Base-by-base conservation (phyloP, 2,329 filamentous ascomycete species). In the Endoconidiophora laricicola region DNA sequence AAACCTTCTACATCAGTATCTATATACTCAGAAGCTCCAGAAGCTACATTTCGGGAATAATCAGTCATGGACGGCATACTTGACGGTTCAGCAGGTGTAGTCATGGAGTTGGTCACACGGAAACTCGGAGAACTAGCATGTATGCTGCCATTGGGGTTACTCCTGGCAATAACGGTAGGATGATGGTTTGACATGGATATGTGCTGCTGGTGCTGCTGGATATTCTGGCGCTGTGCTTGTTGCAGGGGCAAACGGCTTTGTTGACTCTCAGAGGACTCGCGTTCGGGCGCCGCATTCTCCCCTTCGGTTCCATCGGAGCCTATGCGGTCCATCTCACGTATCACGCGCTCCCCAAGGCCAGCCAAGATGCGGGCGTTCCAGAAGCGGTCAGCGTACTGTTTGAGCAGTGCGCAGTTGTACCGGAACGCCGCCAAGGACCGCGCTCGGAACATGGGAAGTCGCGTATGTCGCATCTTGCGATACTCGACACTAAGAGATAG, bases 401-500 rank as follows among this genome's bases (percentile, higher is more conserved):
- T 66, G 3, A 81, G 62, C 33, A 76, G 64, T 2, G 69, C 65
- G 9, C 74, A 75, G 39, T 76, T 73, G 42, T 67, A 68, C 46
- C 69, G 67, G 57, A 81, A 79, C 0, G 71, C 65, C 12, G 65
- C 65, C 55, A 73, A 70, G 4, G 73, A 71, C n/a, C 76, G 64
- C 0, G 67, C 66, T 3, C 75, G 69, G 53, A 77, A 78, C 66
- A 78, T 73, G 1, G 75, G 70, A 0, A 78, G 62, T 10, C 70
- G 69, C 51, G 73, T 77, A 55, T 78, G 73, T 1, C 76, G 68
- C 74, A 80, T 77, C 57, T 79, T 79, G 42, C 74, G 70, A 55
- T 80, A 81, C 10, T 74, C 72, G 1, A 80, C 74, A 44, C 73
- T 78, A 1, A 81, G 65, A 0, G 77, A 72, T 0, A 81, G 66